These are phyloP conservation scores for Solanum piurae DNA, from an alignment of 257 asterid genomes.

Conservation along the genomic window DNA sequence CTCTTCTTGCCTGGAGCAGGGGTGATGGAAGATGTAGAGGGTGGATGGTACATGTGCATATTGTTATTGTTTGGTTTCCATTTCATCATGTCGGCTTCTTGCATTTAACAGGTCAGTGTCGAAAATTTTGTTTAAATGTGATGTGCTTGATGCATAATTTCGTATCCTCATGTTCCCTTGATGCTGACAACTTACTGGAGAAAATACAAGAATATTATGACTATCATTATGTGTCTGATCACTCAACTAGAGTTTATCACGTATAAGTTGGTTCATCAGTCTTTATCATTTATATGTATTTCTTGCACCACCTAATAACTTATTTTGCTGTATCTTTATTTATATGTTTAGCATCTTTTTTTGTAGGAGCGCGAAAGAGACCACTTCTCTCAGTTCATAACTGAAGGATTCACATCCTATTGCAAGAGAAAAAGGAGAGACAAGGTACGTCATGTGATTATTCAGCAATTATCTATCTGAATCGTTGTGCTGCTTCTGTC, in stretches of 20 bases:
- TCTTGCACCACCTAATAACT: neutral
- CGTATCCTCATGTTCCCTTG: neutral
- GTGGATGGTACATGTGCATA: neutral
- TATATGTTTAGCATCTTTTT: neutral
- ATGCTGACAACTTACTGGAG: neutral
- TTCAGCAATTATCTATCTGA: neutral
- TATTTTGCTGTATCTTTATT: neutral
- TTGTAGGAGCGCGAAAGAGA: slow-evolving; percentile 86
- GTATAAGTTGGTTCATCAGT: neutral
- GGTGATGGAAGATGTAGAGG: neutral
- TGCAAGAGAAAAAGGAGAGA: slow-evolving; percentile 97
- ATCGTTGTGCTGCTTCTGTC: neutral
- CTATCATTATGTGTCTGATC: neutral
- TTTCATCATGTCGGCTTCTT: neutral
- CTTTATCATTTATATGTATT: neutral
- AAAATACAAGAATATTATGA: neutral
- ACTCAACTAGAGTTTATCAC: neutral
- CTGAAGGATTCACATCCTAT: slow-evolving; percentile 95
- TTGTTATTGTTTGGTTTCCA: neutral
- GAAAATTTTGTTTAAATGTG: neutral
- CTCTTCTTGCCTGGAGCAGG: neutral
- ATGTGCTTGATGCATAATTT: neutral
- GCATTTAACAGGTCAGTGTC: neutral
- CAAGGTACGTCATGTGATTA: slow-evolving; percentile 40
- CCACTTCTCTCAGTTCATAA: slow-evolving; percentile 92